Percentiles rank a stretch among this genome's conserved stretches.
Conservation (phyloP, 495 filamentous ascomycete species). For the Penicillium flavigenum region DNA sequence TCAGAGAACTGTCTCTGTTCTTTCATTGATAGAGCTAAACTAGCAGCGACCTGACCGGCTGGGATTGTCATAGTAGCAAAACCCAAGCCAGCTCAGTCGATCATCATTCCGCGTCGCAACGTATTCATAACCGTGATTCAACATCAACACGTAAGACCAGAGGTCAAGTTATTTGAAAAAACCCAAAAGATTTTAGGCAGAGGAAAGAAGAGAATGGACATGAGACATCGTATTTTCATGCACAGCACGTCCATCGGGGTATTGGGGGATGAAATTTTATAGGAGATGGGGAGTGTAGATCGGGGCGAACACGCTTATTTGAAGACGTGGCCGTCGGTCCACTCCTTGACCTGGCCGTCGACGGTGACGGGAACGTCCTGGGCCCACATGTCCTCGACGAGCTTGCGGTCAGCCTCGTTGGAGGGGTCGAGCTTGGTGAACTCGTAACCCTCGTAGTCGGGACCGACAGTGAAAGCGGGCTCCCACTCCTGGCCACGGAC, state of each 20-base stretch:
- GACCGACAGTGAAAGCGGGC: slow-evolving; percentile 92
- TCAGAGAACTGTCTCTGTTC: slow-evolving; percentile 15
- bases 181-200: slow-evolving; percentile 13
- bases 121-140: slow-evolving; percentile 34
- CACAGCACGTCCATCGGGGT: slow-evolving; percentile 21
- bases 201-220: slow-evolving; percentile 17
- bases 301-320: slow-evolving; percentile 65
- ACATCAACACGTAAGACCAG: slow-evolving; percentile 31
- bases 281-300: slow-evolving; percentile 8
- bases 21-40: slow-evolving; percentile 26
- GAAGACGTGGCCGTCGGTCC: slow-evolving; percentile 95
- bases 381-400: slow-evolving; percentile 83
- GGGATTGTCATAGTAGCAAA: slow-evolving; percentile 6
- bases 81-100: slow-evolving; percentile 15
- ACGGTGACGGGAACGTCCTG: slow-evolving; percentile 79
- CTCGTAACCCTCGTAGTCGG: slow-evolving; percentile 94
- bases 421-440: slow-evolving; percentile 92
- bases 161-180: slow-evolving; percentile 22
- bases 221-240: slow-evolving; percentile 12
- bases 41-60: slow-evolving; percentile 19
- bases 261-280: slow-evolving; percentile 23
- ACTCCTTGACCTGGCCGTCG: slow-evolving; percentile 75
- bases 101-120: slow-evolving; percentile 36
- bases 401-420: slow-evolving; percentile 77
- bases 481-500: slow-evolving; percentile 85